Conservation (phyloP, 768 basidiomycete species). For the Lactarius sanguifluus region DNA sequence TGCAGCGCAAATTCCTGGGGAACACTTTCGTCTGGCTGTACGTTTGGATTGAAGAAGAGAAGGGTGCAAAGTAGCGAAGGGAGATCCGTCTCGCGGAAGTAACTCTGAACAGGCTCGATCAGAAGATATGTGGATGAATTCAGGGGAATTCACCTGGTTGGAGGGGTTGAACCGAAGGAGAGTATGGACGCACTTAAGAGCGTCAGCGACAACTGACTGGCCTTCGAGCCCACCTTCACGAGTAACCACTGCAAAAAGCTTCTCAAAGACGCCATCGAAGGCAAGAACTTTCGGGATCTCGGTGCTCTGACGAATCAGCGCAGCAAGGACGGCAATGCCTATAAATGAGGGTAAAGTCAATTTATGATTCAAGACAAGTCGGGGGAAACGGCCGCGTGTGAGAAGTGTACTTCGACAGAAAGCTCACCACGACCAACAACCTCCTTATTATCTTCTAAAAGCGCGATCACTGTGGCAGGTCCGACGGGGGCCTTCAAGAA, state of each 20-base stretch:
- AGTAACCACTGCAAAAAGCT: conserved; percentile 83
- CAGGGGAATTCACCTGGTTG: conserved; percentile 67
- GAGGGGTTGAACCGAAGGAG: conserved; percentile 90
- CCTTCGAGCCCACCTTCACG: conserved; percentile 92
- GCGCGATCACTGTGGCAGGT: conserved; percentile 65
- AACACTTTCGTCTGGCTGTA: conserved; percentile 55
- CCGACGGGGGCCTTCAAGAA: conserved; percentile 86
- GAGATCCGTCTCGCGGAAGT: conserved; percentile 88
- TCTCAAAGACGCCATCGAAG: conserved; percentile 96
- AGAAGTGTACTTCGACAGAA: not conserved
- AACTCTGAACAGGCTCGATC: conserved; percentile 60
- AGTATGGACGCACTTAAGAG: conserved; percentile 82
- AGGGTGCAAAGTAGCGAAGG: conserved; percentile 65
- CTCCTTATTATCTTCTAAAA: conserved; percentile 83
- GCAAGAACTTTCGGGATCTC: conserved; percentile 97
- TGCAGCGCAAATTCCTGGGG: conserved; percentile 93
- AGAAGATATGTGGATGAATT: conserved; percentile 20
- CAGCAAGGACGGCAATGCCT: conserved; percentile 81
- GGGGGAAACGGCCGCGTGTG: not conserved
- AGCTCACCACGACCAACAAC: conserved; percentile 82
- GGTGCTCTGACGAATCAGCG: conserved; percentile 78
- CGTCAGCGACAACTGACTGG: conserved; percentile 80
- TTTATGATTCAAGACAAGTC: conserved; percentile 4
- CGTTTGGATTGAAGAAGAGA: conserved; percentile 65
- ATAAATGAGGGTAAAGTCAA: conserved; percentile 40